Base-by-base conservation (phyloP, 257 asterid species). In the Orobanche coerulescens region DNA sequence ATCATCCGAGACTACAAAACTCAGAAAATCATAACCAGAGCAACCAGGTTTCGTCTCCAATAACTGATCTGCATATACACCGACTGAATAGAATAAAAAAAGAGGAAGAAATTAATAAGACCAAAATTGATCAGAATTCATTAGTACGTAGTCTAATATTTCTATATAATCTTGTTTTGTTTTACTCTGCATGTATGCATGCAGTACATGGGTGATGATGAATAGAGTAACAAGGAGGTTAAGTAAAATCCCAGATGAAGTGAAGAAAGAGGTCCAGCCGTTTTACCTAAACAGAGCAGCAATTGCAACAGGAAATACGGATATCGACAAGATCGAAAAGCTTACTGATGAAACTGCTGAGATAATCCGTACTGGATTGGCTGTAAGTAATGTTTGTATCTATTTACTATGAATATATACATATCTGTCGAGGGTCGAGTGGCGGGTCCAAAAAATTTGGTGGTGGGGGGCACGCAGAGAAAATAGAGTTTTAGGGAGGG, bases 151-250 rank as follows among this genome's bases (percentile, higher is more conserved):
- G 8, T 4, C 5, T 26, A 26, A 26, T 26, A 1, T 26, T n/a
- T 39, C n/a, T 39, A 1, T 11, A 13, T 43, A 20, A 40, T 40
- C 19, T n/a, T 43, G 2, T 26, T n/a, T 43, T 43, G 4, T 0
- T n/a, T 43, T 48, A 20, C 14, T 6, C 3, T 78, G 75, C 81
- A 88, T n/a, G n/a, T n/a, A n/a, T n/a, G n/a, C n/a, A n/a, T n/a
- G 96, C 19, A 40, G n/a, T 43, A 88, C 90, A 40, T 88, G 96
- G 96, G 96, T 78, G 71, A 81, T 76, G 6, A 88, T 88, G 96
- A 83, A 85, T 64, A 83, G 93, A 76, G 96, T 83, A 75, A 88
- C 95, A 37, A 81, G 96, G 83, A 83, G 83, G 75, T 58, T 88
- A 58, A 76, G 80, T 44, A 88, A 88, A 76, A 88, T 88, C 62